Evolutionary conservation across 768 basidiomycete genomes (phyloP).

Genomic region (Lactifluus piperatus): DNA sequence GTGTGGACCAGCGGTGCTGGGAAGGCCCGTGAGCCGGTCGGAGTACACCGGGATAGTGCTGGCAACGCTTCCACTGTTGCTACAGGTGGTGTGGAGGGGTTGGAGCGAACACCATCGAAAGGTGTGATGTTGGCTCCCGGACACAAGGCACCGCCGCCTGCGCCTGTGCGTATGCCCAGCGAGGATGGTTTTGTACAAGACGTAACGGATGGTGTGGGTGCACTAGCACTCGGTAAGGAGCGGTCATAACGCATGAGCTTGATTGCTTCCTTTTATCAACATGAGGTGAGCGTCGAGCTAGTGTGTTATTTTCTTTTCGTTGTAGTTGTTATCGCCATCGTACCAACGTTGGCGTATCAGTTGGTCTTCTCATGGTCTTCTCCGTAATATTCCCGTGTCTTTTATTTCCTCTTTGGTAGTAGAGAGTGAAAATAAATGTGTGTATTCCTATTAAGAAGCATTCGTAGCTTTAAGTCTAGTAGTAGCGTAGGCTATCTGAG

Average conservation of each 20-base stretch:
- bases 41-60: neutral
- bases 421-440: slow-evolving; percentile 15
- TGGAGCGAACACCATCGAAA: slow-evolving; percentile 8
- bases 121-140: neutral
- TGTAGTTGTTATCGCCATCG: slow-evolving; percentile 34
- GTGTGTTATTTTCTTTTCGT: slow-evolving; percentile 41
- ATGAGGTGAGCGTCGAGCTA: slow-evolving; percentile 45
- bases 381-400: slow-evolving; percentile 6
- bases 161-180: slow-evolving; percentile 19
- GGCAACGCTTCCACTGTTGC: neutral
- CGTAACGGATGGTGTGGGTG: slow-evolving; percentile 56
- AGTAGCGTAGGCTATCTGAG: neutral
- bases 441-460: slow-evolving; percentile 5
- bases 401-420: slow-evolving; percentile 7
- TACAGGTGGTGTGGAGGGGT: neutral
- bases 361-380: neutral
- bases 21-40: slow-evolving; percentile 11
- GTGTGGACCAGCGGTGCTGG: slow-evolving; percentile 42
- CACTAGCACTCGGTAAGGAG: slow-evolving; percentile 47
- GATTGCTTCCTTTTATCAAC: slow-evolving; percentile 43
- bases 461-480: neutral
- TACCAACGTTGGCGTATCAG: neutral
- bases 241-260: slow-evolving; percentile 27
- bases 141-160: neutral
- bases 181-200: slow-evolving; percentile 71